Base-by-base conservation (phyloP, 192 early-diverging fungal species). In the Ramicandelaber brevisporus region DNA sequence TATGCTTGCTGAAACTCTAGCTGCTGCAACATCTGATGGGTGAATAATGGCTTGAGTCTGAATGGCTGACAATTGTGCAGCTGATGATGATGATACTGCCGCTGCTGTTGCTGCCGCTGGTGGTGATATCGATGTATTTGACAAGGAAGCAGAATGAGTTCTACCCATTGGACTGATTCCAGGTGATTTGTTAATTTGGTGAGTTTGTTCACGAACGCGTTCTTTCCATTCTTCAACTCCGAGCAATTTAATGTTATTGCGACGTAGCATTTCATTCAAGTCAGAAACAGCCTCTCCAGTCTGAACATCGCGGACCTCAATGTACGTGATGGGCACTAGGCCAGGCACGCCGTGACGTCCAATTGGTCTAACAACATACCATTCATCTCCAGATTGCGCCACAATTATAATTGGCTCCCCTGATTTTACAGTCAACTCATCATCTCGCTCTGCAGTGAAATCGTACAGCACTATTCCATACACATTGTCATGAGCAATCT, bases 371-470 rank as follows among this genome's bases (percentile, higher is more conserved):
- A 67, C 76, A 16, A 79, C 70, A 41, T 70, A 62, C 76, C 76
- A 79, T 46, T 79, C 76, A 6, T 55, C 55, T 27, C 70, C 74
- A 23, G 68, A 72, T 32, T 79, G 68, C 11, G 76, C 76, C 46
- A 79, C 70, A 27, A 79, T 58, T 10, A 76, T 53, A 33, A 79
- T 63, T 12, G 66, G 59, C 34, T 79, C 76, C 19, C 64, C 73
- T 18, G 61, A 54, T 41, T 59, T 57, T 20, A 72, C 65, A 9
- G 72, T 54, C 16, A 76, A 42, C 51, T 79, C 76, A 32, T 79
- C 74, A 14, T 50, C 50, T 36, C 67, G 46, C 33, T 76, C 73
- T 0, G 76, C 73, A 10, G 48, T 48, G 44, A 79, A 79, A 31
- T 72, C 64, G 36, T 73, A 79, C 2, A 79, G 52, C 5, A 73